Evolutionary conservation across 108 stramenopile genomes (phyloP).

Genomic region (Conticribra guillardii): DNA sequence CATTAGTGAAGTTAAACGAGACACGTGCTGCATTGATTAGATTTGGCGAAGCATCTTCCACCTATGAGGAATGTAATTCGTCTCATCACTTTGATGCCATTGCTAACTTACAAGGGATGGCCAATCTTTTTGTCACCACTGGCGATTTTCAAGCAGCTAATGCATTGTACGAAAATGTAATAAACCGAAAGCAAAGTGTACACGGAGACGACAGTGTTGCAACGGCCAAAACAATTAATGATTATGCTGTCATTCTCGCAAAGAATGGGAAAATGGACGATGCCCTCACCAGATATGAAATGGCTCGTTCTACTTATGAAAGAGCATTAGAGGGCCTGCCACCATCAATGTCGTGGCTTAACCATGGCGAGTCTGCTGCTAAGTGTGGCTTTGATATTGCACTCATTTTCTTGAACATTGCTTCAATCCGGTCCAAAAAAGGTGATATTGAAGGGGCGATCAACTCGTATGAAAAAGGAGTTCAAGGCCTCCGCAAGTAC

Average conservation of each 20-base stretch:
- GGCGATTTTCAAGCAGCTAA: constrained; percentile 83
- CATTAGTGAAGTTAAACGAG: constrained; percentile 77
- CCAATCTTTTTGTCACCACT: constrained; percentile 76
- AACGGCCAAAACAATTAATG: constrained; percentile 87
- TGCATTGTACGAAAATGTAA: constrained; percentile 86
- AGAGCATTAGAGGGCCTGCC: constrained; percentile 62
- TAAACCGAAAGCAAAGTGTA: constrained; percentile 72
- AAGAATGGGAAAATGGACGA: constrained; percentile 87
- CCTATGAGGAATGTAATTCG: constrained; percentile 81
- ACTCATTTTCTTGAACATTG: constrained; percentile 87
- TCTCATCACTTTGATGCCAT: constrained; percentile 83
- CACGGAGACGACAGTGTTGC: constrained; percentile 75
- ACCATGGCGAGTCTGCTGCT: constrained; percentile 69
- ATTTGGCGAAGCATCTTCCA: constrained; percentile 83
- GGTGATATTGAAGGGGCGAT: constrained; percentile 77
- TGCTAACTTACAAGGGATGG: constrained; percentile 81
- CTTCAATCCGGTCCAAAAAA: constrained; percentile 87
- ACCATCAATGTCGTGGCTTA: constrained; percentile 52
- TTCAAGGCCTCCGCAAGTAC: constrained; percentile 75
- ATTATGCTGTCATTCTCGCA: constrained; percentile 85
- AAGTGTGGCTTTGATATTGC: constrained; percentile 89
- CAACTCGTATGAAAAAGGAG: constrained; percentile 78
- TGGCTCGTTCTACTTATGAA: constrained; percentile 66
- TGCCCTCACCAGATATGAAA: constrained; percentile 79
- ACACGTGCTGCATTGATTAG: constrained; percentile 74